A percentile compares a stretch with the other conserved stretches of the same genome.
Evolutionary conservation across 805 yeast genomes (phyloP).

Genomic region (Kodamaea neixiangensis): DNA sequence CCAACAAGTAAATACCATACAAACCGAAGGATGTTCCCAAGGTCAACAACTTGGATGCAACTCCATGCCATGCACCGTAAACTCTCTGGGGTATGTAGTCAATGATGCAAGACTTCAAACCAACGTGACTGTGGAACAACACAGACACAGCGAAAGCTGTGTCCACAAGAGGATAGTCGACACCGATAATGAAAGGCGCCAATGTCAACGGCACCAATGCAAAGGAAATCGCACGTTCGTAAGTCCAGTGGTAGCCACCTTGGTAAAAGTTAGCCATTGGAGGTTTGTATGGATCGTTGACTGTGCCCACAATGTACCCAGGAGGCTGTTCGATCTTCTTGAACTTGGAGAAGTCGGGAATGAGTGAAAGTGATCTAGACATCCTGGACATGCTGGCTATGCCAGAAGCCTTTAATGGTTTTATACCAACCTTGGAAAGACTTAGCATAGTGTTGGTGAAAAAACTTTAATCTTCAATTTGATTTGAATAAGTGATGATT

Average conservation of each 20-base stretch:
- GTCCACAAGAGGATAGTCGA: slow-evolving; percentile 69
- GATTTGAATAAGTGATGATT: too few species aligned
- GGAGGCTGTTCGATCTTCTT: slow-evolving; percentile 79
- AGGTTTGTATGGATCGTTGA: slow-evolving; percentile 78
- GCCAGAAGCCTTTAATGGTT: not conserved
- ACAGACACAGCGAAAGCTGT: slow-evolving; percentile 65
- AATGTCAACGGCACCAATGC: slow-evolving; percentile 76
- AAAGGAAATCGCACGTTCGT: slow-evolving; percentile 71
- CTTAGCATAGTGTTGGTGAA: not conserved
- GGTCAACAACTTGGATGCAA: slow-evolving; percentile 66
- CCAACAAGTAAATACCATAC: slow-evolving; percentile 81
- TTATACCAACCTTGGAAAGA: not conserved
- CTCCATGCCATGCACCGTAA: slow-evolving; percentile 73
- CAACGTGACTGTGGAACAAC: slow-evolving; percentile 79
- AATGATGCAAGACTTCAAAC: slow-evolving; percentile 86
- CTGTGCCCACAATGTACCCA: slow-evolving; percentile 89
- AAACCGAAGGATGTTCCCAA: slow-evolving; percentile 71
- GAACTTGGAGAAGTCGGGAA: slow-evolving; percentile 48
- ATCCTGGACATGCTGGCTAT: not conserved
- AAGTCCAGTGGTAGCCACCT: slow-evolving; percentile 94
- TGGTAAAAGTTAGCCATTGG: slow-evolving; percentile 66
- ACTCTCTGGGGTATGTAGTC: slow-evolving; percentile 90
- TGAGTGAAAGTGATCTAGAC: slow-evolving; percentile 22
- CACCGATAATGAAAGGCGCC: slow-evolving; percentile 76
- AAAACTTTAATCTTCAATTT: too few species aligned